A percentile compares a stretch with the other conserved stretches of the same genome.
phyloP scores from a whole-genome alignment of 2,329 filamentous ascomycete genomes.

The Hypoxylon sp. region DNA sequence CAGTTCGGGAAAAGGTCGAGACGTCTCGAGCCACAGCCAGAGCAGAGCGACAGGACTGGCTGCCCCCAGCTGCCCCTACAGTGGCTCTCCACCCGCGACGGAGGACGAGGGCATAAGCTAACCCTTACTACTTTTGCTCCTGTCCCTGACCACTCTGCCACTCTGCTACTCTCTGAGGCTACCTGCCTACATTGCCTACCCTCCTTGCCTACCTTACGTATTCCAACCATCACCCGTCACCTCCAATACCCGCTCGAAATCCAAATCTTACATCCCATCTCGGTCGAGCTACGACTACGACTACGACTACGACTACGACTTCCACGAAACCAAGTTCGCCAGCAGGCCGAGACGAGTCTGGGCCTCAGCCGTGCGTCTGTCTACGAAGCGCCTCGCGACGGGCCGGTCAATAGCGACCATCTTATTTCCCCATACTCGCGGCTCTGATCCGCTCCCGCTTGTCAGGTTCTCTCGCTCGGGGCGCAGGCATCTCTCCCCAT shows the following conservation, averaged over 20 bases:
- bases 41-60: conserved; percentile 7
- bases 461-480: conserved; percentile 22
- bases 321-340: no score
- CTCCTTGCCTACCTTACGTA: conserved; percentile 14
- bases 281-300: conserved; percentile 24
- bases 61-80: conserved; percentile 29
- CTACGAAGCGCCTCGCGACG: conserved; percentile 34
- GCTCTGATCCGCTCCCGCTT: conserved; percentile 33
- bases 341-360: no score
- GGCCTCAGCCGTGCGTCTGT: no score
- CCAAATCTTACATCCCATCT: conserved; percentile 19
- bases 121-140: conserved; percentile 28
- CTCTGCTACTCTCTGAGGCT: conserved; percentile 19
- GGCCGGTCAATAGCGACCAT: conserved; percentile 38
- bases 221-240: conserved; percentile 19
- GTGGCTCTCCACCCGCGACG: conserved; percentile 22
- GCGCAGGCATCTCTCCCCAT: conserved; percentile 2
- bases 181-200: no score
- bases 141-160: conserved; percentile 14
- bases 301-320: no score
- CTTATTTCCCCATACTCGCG: conserved; percentile 37
- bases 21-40: conserved; percentile 21
- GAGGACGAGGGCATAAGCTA: conserved; percentile 27
- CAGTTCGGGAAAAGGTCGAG: conserved; percentile 38
- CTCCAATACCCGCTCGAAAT: conserved; percentile 16